phyloP scores from a whole-genome alignment of 2,329 filamentous ascomycete genomes.

The Neospermospora avenae region DNA sequence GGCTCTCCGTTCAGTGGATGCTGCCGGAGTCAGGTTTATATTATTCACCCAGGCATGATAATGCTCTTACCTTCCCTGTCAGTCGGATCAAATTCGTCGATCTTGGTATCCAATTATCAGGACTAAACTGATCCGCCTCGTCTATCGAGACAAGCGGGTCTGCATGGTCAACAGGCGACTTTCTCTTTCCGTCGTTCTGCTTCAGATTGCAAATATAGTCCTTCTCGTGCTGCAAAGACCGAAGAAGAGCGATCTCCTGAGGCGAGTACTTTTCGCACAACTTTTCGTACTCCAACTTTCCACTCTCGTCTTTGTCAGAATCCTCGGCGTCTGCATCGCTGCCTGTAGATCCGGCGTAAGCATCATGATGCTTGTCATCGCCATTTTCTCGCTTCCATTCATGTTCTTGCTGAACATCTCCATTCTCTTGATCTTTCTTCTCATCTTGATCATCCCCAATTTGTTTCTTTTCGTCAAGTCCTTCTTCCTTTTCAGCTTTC shows the following conservation, averaged over 20 bases:
- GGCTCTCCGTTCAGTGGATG: slow-evolving; percentile 52
- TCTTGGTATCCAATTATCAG: slow-evolving; percentile 52
- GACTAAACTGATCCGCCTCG: slow-evolving; percentile 48
- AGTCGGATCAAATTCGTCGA: slow-evolving; percentile 45
- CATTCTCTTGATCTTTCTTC: slow-evolving; percentile 32
- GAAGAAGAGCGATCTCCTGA: slow-evolving; percentile 43
- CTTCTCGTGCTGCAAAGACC: slow-evolving; percentile 42
- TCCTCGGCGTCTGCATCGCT: slow-evolving; percentile 7
- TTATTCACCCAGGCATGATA: background rate
- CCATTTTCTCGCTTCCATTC: slow-evolving; percentile 15
- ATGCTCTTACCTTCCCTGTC: slow-evolving; percentile 41
- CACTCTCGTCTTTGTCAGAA: slow-evolving; percentile 20
- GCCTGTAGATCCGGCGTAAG: slow-evolving; percentile 12
- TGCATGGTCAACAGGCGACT: slow-evolving; percentile 37
- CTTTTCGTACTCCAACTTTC: slow-evolving; percentile 33
- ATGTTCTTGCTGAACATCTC: slow-evolving; percentile 20
- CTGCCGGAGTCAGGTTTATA: background rate
- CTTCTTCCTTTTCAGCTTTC: background rate
- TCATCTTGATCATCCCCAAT: slow-evolving; percentile 19
- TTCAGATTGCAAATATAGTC: slow-evolving; percentile 40
- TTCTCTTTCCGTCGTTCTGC: slow-evolving; percentile 42
- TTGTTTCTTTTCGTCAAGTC: background rate
- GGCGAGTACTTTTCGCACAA: slow-evolving; percentile 38
- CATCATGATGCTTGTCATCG: slow-evolving; percentile 26
- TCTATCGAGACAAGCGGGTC: slow-evolving; percentile 40